phyloP scores from a whole-genome alignment of 2,329 filamentous ascomycete genomes.

The Calonectria hawksworthii region DNA sequence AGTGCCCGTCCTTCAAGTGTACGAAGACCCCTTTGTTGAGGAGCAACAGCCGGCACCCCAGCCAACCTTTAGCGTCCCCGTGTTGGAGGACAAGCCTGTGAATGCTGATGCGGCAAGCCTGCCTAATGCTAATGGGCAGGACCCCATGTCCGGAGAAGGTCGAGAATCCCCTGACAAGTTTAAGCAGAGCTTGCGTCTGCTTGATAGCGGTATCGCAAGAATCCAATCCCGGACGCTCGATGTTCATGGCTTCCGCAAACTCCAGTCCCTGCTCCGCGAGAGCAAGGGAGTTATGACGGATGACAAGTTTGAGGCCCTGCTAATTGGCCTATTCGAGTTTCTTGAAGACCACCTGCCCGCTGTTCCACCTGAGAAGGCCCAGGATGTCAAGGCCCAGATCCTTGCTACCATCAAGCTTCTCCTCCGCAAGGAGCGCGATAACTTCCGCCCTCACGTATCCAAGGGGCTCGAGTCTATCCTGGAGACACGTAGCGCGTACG shows the following conservation, averaged over 20 bases:
- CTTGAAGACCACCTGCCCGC: constrained; percentile 73
- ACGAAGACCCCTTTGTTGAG: constrained; percentile 72
- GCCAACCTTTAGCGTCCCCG: constrained; percentile 61
- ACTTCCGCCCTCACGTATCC: constrained; percentile 77
- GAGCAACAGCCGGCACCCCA: constrained; percentile 60
- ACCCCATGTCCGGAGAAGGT: constrained; percentile 36
- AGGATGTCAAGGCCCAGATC: constrained; percentile 81
- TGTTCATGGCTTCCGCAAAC: constrained; percentile 83
- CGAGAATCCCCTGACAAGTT: constrained; percentile 61
- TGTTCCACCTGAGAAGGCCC: constrained; percentile 73
- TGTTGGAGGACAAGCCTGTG: constrained; percentile 71
- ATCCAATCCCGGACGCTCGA: constrained; percentile 81
- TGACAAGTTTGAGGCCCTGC: constrained; percentile 77
- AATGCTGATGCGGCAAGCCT: constrained; percentile 66
- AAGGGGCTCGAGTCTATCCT: constrained; percentile 78
- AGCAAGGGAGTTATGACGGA: constrained; percentile 74
- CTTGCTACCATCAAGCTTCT: constrained; percentile 81
- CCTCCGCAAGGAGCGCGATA: constrained; percentile 75
- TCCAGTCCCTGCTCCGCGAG: constrained; percentile 81
- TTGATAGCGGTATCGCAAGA: constrained; percentile 81
- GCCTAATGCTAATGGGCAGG: constrained; percentile 43
- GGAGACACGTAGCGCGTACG: constrained; percentile 74
- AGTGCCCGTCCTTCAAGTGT: constrained; percentile 63
- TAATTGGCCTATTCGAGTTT: constrained; percentile 79
- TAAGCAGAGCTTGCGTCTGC: constrained; percentile 71